Base-by-base conservation (phyloP, 1,284 basidiomycete genomes). In the Moesziomyces globuligerus region DNA sequence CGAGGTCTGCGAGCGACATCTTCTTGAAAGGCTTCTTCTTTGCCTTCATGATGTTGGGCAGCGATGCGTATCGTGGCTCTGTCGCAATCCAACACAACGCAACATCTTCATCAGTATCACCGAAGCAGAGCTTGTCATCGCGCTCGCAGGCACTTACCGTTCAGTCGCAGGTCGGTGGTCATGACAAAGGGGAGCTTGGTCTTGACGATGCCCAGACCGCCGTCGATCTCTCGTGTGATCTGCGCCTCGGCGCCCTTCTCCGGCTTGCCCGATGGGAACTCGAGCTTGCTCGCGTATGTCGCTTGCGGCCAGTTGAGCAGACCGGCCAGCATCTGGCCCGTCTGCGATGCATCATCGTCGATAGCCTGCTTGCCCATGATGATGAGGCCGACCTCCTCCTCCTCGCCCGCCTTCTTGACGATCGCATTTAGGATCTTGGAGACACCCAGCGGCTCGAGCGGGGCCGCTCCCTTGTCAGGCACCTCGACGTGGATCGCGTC, bases 311-410 rank as follows among this genome's bases (percentile, higher is more conserved):
- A 98, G 44, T 90, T 89, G 75, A 97, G 84, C 77, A 98, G 85
- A 3, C 93, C 95, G 18, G 95, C 94, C 37, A 98, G 87, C 92
- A 98, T 98, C 82, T 97, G 94, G 1, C 95, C 95, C 8, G 95
- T 98, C 85, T 94, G 90, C n/a, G 92, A 92, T 4, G 92, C 88
- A 83, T 98, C 95, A 77, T 96, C 94, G 84, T 98, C 95, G 76
- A 98, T 98, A 11, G 95, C 91, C 84, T 98, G 95, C 85, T 98
- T 98, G n/a, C 96, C 95, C 85, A 97, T 87, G 68, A 98, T 94
- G 51, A 98, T 90, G 57, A 98, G 78, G 78, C 98, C 94, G 3
- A 92, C 86, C 32, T 86, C 85, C 46, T 83, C 81, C 42, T 78
- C 73, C 62, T 87, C 87, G 71, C 89, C 86, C 75, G 90, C 87